Conservation (phyloP, 768 basidiomycete genomes). For the Coprinellus aureogranulatus region DNA sequence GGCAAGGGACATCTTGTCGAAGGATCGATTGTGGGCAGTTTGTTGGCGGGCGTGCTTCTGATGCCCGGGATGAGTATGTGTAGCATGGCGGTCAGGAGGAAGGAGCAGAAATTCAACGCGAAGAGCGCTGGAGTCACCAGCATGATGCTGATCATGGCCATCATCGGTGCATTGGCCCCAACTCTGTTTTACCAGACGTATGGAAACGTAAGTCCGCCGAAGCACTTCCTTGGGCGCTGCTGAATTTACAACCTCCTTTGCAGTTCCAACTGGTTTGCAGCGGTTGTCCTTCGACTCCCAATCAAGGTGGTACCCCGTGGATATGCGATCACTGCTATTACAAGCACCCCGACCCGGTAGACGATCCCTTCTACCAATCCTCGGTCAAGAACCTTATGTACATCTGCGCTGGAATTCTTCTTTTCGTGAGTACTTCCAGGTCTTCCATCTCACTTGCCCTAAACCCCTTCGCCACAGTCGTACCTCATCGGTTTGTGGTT, state of each 20-base stretch:
- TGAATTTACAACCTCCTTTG: too few species aligned
- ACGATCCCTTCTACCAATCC: constrained; percentile 94
- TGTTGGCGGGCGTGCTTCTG: constrained; percentile 91
- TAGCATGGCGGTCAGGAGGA: constrained; percentile 80
- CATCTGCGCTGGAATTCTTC: constrained; percentile 84
- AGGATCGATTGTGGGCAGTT: constrained; percentile 92
- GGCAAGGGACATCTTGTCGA: constrained; percentile 93
- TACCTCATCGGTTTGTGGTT: constrained; percentile 98
- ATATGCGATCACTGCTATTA: constrained; percentile 91
- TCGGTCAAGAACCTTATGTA: constrained; percentile 96
- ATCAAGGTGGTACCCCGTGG: constrained; percentile 59
- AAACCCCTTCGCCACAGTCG: constrained; percentile 50
- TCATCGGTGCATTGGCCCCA: constrained; percentile 92
- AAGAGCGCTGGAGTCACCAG: constrained; percentile 98
- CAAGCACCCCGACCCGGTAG: constrained; percentile 87
- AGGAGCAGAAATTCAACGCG: constrained; percentile 99
- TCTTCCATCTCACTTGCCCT: constrained; percentile 6
- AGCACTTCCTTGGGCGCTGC: too few species aligned
- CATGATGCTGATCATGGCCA: constrained; percentile 99
- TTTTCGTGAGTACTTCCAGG: constrained; percentile 64
- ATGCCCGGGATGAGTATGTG: constrained; percentile 99
- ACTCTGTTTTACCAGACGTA: constrained; percentile 98
- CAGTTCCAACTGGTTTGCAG: constrained; percentile 88
- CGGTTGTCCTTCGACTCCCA: constrained; percentile 62
- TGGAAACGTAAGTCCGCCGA: constrained; percentile 70